These are phyloP conservation scores for Tilletia caries DNA, from an alignment of 1,284 basidiomycete genomes.

Conservation along the genomic window DNA sequence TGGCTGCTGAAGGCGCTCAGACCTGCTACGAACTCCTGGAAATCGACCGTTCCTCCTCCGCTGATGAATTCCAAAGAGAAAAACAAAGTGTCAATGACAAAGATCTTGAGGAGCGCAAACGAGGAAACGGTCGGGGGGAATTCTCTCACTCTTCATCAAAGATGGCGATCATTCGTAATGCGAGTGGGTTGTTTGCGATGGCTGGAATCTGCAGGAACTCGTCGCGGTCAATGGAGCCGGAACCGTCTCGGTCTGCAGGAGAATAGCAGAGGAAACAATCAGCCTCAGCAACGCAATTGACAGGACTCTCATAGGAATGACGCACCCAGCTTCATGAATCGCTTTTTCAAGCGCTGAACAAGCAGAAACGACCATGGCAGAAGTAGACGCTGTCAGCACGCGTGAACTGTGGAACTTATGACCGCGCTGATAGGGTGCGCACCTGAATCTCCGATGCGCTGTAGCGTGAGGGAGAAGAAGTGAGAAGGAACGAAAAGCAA, in stretches of 20 bases:
- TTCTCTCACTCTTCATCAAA: constrained; percentile 94
- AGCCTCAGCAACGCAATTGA: too few species aligned
- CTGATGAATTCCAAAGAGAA: too few species aligned
- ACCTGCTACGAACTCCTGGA: constrained; percentile 97
- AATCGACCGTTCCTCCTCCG: constrained; percentile 95
- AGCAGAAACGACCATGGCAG: neutral
- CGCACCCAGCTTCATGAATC: constrained; percentile 82
- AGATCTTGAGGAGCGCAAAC: too few species aligned
- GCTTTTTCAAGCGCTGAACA: constrained; percentile 80
- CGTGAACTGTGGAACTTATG: too few species aligned
- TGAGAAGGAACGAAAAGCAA: neutral
- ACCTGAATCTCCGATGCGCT: constrained; percentile 4
- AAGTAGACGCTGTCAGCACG: neutral
- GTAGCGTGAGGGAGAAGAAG: neutral
- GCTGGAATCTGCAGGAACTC: constrained; percentile 98
- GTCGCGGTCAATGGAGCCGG: constrained; percentile 94
- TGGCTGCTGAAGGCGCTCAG: constrained; percentile 94
- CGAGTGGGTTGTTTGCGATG: constrained; percentile 95
- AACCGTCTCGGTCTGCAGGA: constrained; percentile 80
- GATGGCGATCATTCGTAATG: constrained; percentile 96
- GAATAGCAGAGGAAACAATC: too few species aligned
- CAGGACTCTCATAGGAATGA: too few species aligned
- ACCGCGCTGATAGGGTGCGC: neutral
- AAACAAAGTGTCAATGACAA: too few species aligned
- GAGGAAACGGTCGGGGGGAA: constrained; percentile 25